A percentile compares a stretch with the other conserved stretches of the same genome.
Evolutionary conservation across 306 rosid species (phyloP).

Genomic region (Cicer arietinum): DNA sequence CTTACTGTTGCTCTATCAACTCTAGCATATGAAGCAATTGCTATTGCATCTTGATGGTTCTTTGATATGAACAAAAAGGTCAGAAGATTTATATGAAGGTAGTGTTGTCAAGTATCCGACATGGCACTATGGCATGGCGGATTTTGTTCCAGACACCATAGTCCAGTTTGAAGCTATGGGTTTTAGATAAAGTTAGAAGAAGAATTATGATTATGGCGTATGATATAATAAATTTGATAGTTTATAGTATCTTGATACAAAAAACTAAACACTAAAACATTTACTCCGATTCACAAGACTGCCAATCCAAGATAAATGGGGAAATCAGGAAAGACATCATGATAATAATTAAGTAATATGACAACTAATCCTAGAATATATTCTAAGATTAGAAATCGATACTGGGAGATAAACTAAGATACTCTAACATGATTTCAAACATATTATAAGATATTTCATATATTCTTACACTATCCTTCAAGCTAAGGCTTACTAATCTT

Average conservation of each 20-base stretch:
- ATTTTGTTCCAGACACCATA: neutral
- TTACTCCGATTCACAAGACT: neutral
- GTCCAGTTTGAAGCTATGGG: neutral
- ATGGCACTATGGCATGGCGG: neutral
- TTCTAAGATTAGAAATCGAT: no score
- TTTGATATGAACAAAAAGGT: conserved; percentile 17
- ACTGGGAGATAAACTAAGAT: neutral
- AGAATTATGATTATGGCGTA: neutral
- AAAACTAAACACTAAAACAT: neutral
- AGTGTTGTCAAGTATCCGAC: neutral
- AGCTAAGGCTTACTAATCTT: no score
- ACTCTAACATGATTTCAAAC: no score
- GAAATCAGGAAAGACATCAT: neutral
- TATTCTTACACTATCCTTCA: no score
- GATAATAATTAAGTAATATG: no score
- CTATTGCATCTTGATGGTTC: conserved; percentile 25
- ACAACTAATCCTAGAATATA: no score
- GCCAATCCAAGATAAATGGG: neutral
- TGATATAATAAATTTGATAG: neutral
- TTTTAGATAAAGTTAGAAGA: neutral
- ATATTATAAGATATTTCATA: no score
- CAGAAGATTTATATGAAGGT: conserved; percentile 23
- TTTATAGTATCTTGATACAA: neutral
- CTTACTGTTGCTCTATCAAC: conserved; percentile 18
- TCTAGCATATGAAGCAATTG: conserved; percentile 29